Evolutionary conservation across 208 protist species (phyloP), one percentile per base, ranked within the genome.

Genomic region (Naegleria gruberi): DNA sequence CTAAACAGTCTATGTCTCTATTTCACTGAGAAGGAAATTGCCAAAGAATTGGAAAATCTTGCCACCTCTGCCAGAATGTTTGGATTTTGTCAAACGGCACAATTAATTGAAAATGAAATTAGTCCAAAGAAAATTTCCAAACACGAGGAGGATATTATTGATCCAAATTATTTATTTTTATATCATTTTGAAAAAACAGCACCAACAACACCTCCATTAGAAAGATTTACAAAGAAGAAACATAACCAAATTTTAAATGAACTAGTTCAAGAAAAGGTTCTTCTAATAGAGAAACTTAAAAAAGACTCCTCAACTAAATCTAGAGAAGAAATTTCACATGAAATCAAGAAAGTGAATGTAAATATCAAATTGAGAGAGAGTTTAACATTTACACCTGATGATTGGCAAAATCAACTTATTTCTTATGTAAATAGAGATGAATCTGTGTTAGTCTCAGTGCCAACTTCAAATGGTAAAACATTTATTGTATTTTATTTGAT

Each of bases 391-490:
- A 19, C 8, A 26, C 84, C 84, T 30, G 84, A 88, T 88, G 3
- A 51, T n/a, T 88, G 86, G 86, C 86, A 89, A 46, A 46, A 40
- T 7, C 8, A 89, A 19, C 4, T 89, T 6, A 45, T 89, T 10
- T n/a, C 45, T 37, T 6, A 65, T 7, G 51, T 89, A 19, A 30
- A 77, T 43, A 4, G 37, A n/a, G 34, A 45, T 10, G 8, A 44
- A 34, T 81, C 47, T 37, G 5, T 42, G 30, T 23, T 89, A 0
- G 45, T 89, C 3, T 15, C 5, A 37, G 86, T 45, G 43, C 86
- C 86, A 45, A 89, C 86, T 15, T 46, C 40, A 7, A 65, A 47
- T 37, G 86, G 86, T 30, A 89, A 89, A 77, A 89, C 86, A 12
- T 89, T 89, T 45, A 89, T 89, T 46, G 5, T 46, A 7, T 77